Conservation (phyloP, 1,284 basidiomycete genomes). For the Peniophora sp. region DNA sequence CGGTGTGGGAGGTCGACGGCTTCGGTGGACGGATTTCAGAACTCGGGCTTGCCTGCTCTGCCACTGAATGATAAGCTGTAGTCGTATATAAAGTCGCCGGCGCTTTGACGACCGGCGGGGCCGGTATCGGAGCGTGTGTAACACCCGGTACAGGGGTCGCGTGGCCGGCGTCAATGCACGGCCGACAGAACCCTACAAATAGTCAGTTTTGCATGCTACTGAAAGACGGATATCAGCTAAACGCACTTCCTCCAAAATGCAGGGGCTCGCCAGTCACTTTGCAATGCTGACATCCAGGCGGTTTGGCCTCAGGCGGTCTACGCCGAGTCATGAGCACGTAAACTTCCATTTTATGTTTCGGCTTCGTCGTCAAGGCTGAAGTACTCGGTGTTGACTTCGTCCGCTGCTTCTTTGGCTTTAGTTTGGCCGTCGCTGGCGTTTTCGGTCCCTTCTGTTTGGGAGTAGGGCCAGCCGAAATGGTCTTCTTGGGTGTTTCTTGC, state of each 20-base stretch:
- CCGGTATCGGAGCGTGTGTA: not conserved
- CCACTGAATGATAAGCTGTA: no score
- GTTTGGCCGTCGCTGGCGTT: slow-evolving; percentile 12
- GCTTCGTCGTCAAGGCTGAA: slow-evolving; percentile 15
- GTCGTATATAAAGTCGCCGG: no score
- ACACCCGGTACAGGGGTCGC: not conserved
- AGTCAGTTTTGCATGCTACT: not conserved
- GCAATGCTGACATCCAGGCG: slow-evolving; percentile 54
- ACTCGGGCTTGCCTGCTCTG: no score
- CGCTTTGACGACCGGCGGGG: slow-evolving; percentile 3
- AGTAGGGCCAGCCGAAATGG: no score
- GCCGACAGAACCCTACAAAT: slow-evolving; percentile 26
- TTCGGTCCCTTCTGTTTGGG: slow-evolving; percentile 16
- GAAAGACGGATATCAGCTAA: not conserved
- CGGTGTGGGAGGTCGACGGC: no score
- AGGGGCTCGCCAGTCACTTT: slow-evolving; percentile 62
- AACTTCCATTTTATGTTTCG: not conserved
- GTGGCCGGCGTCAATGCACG: not conserved
- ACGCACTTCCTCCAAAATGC: slow-evolving; percentile 62
- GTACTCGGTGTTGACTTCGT: slow-evolving; percentile 15
- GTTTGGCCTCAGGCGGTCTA: no score
- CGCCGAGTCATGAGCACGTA: not conserved
- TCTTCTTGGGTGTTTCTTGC: slow-evolving; percentile 7
- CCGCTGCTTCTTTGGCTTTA: slow-evolving; percentile 13
- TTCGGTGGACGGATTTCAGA: no score